Base-by-base conservation (phyloP, 306 rosid species). In the Dalbergia cochinchinensis region DNA sequence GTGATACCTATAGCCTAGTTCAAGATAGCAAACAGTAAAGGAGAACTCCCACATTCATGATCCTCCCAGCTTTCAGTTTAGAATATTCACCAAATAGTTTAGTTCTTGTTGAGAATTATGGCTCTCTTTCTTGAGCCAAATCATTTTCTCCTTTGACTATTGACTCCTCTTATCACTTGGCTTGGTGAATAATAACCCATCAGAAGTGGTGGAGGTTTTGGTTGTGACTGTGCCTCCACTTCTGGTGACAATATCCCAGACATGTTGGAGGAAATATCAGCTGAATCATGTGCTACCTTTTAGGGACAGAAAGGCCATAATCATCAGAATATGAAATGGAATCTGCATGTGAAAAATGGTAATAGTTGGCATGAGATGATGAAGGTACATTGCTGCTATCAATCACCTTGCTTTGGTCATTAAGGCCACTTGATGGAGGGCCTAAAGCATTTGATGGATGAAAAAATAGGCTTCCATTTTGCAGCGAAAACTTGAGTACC, bases 401-500 rank as follows among this genome's bases (percentile, higher is more conserved):
- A 63, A 64, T 63, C 69, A 79, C 85, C 53, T 80, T 77, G 22
- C 71, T 75, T 44, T 48, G 74, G 75, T 82, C 79, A 3, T 82
- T 72, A 18, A 67, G 78, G 79, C 77, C 90, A 63, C 87, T 82
- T 63, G 92, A 88, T 51, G 92, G 86, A 71, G 87, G 88, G 65
- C 59, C 85, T 44, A 15, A 33, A 65, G 81, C 58, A 79, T 33
- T 78, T 62, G 63, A 74, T 75, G 80, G 65, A 22, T 82, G 80
- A 15, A 89, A 92, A 54, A 83, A 88, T 33, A 96, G 97, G 58
- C 74, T 87, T 84, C 91, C 70, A 54, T 82, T 78, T 44, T 75
- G 78, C 63, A 93, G 82, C 12, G 97, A 90, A 83, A 93, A 93
- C 84, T 89, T 79, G 20, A 93, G 98, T 67, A 91, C 83, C 86